Base-by-base conservation (phyloP, 371 early-diverging fungal species). In the Mucor piriformis region DNA sequence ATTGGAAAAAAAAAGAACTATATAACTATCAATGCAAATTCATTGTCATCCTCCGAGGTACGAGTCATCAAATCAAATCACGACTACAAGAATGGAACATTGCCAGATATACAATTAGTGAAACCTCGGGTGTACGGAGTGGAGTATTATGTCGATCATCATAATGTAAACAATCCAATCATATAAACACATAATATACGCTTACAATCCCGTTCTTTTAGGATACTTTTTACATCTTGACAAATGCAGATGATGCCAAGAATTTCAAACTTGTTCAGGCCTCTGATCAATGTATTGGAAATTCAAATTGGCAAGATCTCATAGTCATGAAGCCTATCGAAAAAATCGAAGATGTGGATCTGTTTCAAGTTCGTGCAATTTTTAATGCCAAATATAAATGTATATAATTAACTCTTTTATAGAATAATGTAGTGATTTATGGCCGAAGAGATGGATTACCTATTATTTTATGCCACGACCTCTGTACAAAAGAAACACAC, bases 141-240 rank as follows among this genome's bases (percentile, higher is more conserved):
- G 2, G 90, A 93, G 49, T 91, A 89, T 58, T 93, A 85, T 73
- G 88, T 90, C 2, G 94, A 94, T 62, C 93, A 92, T 61, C 88
- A 91, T 54, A 72, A 84, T 57, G 90, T 88, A 77, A 70, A 76
- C 18, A 6, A 24, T 11, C 15, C n/a, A 25, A 3, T 35, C 11
- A n/a, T 37, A 15, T 20, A n/a, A 16, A 40, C 1, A 40, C 16
- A 40, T 40, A 40, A 24, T 23, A 44, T 23, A 21, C 11, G 23
- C 20, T 44, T 2, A 11, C 6, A 24, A 23, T 42, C 20, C n/a
- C 37, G 11, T 37, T 37, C n/a, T 37, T 11, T 20, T 34, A 85
- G 87, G 74, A 79, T 46, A 83, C 81, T 13, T 88, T 88, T 64
- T 87, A 88, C 32, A 84, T 92, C 10, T 68, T 92, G 33, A 88